A percentile compares a stretch with the other conserved stretches of the same genome.
phyloP scores from a whole-genome alignment of 257 asterid genomes.

The Solanum medicagineum region DNA sequence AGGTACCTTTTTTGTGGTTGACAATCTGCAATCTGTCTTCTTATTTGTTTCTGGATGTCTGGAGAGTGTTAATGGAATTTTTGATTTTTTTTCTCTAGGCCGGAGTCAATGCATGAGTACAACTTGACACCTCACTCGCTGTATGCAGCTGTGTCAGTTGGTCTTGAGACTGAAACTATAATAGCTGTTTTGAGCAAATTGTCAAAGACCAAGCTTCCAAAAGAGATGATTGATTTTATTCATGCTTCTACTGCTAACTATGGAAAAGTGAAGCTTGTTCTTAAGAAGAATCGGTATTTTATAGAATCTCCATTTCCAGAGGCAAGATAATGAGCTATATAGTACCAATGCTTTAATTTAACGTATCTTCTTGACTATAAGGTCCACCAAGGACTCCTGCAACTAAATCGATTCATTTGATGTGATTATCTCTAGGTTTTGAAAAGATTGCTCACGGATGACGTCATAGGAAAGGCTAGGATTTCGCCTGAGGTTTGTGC shows the following conservation, averaged over 20 bases:
- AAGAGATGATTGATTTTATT: conserved; percentile 89
- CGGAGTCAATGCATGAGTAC: conserved; percentile 98
- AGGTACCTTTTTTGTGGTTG: conserved; percentile 26
- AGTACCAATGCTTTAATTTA: not conserved
- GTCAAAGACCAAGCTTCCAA: conserved; percentile 89
- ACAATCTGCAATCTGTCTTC: not conserved
- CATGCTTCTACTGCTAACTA: conserved; percentile 90
- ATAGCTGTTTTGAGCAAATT: conserved; percentile 75
- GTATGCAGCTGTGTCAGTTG: conserved; percentile 92
- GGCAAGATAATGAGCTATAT: conserved; percentile 31
- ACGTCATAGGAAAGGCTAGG: conserved; percentile 71
- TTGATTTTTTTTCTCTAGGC: conserved; percentile 38
- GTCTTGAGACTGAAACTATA: conserved; percentile 93
- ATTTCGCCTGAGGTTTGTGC: conserved; percentile 44
- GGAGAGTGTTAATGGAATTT: not conserved
- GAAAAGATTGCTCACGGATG: conserved; percentile 69
- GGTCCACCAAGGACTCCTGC: not conserved
- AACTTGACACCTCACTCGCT: conserved; percentile 94
- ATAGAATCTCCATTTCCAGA: conserved; percentile 95
- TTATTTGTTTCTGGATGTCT: not conserved
- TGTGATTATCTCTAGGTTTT: conserved; percentile 45
- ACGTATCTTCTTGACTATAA: not conserved
- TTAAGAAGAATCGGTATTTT: conserved; percentile 83
- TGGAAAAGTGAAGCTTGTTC: conserved; percentile 96
- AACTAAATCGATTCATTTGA: not conserved